Base-by-base conservation (phyloP, 1,139 yeast genomes). In the Kurtzmaniella quercitrusa region DNA sequence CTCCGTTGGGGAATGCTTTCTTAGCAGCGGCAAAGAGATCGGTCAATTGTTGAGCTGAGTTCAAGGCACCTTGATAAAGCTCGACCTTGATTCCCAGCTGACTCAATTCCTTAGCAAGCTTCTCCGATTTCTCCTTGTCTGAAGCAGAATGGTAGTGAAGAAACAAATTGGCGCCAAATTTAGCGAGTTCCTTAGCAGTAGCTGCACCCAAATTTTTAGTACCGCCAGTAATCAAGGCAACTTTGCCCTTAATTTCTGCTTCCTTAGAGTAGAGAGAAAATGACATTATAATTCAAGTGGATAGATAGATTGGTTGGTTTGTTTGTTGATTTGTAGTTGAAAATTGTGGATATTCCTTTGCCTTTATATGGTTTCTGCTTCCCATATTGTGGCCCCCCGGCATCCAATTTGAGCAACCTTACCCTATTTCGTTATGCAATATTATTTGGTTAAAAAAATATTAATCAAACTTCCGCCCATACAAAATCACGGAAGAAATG, bases 221-320 rank as follows among this genome's bases (percentile, higher is more conserved):
- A 41, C 86, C 88, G 40, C 87, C 88, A 12, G 86, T 72, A 53
- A 82, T 73, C 40, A 82, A 49, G 17, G 80, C 81, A 40, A 73
- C 68, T 59, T 81, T 78, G 39, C 81, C 84, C 48, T 63, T 59
- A 23, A 61, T 57, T 34, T 48, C 43, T 34, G 45, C 44, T 17
- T 42, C 39, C 34, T 42, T 39, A 12, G 44, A 25, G 34, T 37
- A 53, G 18, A 43, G 40, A 10, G 21, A 23, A 37, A 50, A 48
- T 38, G 51, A 41, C 55, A 51, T 51, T 21, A 12, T 46, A n/a
- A 21, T 12, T n/a, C n/a, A n/a, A n/a, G n/a, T n/a, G n/a, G n/a
- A n/a, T n/a, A n/a, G n/a, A n/a, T n/a, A n/a, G n/a, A n/a, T n/a
- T n/a, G n/a, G n/a, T n/a, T n/a, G n/a, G n/a, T n/a, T n/a, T n/a